These are phyloP conservation scores for Sporobolus alterniflorus DNA, from an alignment of 202 grass and related monocot species.

Conservation along the genomic window DNA sequence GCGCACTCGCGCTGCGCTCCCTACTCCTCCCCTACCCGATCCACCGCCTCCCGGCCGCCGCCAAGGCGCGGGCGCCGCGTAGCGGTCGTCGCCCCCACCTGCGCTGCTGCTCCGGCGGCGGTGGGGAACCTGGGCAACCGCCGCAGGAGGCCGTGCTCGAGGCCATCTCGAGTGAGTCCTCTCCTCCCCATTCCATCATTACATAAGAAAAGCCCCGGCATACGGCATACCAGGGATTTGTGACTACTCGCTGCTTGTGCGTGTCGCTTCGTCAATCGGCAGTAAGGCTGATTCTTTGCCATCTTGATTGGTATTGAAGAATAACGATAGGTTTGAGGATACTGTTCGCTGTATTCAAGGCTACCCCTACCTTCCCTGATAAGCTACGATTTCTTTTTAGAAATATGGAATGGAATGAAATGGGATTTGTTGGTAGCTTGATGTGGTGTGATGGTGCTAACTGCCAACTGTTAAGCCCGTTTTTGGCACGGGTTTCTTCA, in stretches of 20 bases:
- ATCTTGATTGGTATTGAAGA: neutral
- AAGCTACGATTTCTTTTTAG: neutral
- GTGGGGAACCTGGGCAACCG: slow-evolving; percentile 52
- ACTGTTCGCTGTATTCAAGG: neutral
- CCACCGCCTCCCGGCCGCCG: slow-evolving; percentile 19
- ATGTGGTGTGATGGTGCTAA: slow-evolving; percentile 1
- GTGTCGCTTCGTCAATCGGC: neutral
- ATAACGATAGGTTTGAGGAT: neutral
- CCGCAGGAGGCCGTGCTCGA: slow-evolving; percentile 93
- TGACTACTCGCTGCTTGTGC: neutral
- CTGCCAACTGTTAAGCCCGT: neutral
- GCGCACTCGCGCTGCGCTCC: slow-evolving; percentile 44
- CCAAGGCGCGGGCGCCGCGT: neutral
- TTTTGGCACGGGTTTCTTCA: neutral
- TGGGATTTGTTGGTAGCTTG: neutral
- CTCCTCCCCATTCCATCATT: neutral
- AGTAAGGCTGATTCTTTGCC: too few species aligned
- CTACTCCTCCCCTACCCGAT: slow-evolving; percentile 36
- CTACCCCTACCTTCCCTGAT: too few species aligned
- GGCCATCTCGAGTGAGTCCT: slow-evolving; percentile 84
- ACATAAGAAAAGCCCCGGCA: too few species aligned
- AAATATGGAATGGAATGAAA: neutral
- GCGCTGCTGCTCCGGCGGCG: slow-evolving; percentile 35
- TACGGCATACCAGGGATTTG: too few species aligned
- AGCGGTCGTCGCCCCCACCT: slow-evolving; percentile 21